phyloP scores from a whole-genome alignment of 805 yeast genomes.

The Pichia phayaonensis region DNA sequence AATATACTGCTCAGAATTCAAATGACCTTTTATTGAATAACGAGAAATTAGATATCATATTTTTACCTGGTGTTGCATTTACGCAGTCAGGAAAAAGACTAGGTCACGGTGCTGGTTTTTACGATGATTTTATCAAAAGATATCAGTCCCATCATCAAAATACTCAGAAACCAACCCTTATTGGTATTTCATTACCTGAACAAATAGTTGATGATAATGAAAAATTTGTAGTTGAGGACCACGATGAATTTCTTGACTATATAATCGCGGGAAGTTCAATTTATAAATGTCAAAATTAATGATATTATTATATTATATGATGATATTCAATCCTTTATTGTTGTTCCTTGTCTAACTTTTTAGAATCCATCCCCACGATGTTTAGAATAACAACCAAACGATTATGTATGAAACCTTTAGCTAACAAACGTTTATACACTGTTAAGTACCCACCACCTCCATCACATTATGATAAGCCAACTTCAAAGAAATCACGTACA shows the following conservation, averaged over 20 bases:
- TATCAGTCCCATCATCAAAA: conserved; percentile 30
- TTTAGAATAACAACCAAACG: background rate
- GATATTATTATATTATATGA: too few relatives aligned
- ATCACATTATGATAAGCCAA: conserved; percentile 9
- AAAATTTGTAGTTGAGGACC: conserved; percentile 47
- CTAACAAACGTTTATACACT: conserved; percentile 1
- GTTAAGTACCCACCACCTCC: conserved; percentile 17
- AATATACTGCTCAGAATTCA: conserved; percentile 7
- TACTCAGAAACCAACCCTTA: conserved; percentile 31
- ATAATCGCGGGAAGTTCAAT: conserved; percentile 36
- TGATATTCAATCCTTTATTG: background rate
- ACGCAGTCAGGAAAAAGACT: conserved; percentile 42
- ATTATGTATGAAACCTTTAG: background rate
- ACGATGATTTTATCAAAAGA: conserved; percentile 65
- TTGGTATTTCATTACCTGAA: conserved; percentile 61
- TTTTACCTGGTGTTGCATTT: conserved; percentile 86
- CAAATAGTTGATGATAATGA: conserved; percentile 41
- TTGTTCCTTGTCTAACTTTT: background rate
- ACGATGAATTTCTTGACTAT: conserved; percentile 54
- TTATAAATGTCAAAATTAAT: background rate
- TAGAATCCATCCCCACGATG: background rate
- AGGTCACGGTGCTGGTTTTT: conserved; percentile 93
- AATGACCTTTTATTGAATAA: conserved; percentile 18
- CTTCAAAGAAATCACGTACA: background rate
- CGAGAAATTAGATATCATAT: conserved; percentile 50